Conservation (phyloP, 192 early-diverging fungal genomes). For the Kickxella alabastrina region DNA sequence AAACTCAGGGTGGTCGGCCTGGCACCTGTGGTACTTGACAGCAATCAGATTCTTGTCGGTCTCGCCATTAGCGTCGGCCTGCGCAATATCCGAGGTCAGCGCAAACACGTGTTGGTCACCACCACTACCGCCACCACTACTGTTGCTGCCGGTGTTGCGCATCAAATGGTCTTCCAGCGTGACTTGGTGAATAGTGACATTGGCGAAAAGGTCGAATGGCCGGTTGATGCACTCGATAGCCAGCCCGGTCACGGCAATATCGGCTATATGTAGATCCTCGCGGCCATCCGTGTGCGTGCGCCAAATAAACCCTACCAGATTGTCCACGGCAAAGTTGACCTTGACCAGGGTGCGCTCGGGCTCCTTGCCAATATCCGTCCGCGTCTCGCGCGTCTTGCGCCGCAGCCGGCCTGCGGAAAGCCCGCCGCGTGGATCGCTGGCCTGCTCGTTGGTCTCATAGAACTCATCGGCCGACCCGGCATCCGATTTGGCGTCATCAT, state of each 20-base stretch:
- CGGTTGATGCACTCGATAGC: conserved; percentile 64
- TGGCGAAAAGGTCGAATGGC: conserved; percentile 61
- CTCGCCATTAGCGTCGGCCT: conserved; percentile 48
- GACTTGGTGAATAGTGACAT: conserved; percentile 73
- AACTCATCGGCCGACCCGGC: conserved; percentile 42
- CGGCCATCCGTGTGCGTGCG: conserved; percentile 43
- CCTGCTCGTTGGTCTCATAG: conserved; percentile 35
- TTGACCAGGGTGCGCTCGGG: conserved; percentile 37
- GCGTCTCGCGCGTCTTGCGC: conserved; percentile 22
- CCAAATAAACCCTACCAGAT: conserved; percentile 49
- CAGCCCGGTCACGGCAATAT: conserved; percentile 63
- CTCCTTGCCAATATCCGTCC: conserved; percentile 33
- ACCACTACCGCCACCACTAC: neutral
- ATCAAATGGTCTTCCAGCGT: conserved; percentile 66
- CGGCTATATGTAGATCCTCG: conserved; percentile 45
- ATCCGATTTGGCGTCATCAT: conserved; percentile 4
- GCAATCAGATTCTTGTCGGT: conserved; percentile 60
- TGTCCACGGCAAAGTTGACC: conserved; percentile 49
- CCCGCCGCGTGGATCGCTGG: conserved; percentile 9
- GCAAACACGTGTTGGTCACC: conserved; percentile 31
- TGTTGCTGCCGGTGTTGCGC: conserved; percentile 1
- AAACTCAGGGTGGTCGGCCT: conserved; percentile 70
- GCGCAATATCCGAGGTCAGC: conserved; percentile 48
- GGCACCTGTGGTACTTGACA: conserved; percentile 69
- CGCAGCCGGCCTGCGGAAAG: conserved; percentile 16